Conservation (phyloP, 805 yeast species). For the Hyphopichia homilentoma region DNA sequence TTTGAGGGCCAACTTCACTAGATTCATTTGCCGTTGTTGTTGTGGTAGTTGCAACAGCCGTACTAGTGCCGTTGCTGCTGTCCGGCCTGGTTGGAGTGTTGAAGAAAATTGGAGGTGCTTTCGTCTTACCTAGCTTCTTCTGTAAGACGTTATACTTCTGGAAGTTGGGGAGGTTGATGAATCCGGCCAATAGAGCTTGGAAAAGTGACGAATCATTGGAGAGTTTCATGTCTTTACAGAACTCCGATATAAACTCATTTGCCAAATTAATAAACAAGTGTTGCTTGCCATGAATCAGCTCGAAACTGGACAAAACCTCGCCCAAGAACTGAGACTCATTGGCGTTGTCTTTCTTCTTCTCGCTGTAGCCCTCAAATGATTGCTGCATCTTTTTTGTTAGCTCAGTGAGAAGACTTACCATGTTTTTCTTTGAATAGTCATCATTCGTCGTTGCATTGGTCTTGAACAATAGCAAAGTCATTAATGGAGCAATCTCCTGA, state of each 20-base stretch:
- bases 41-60: not conserved
- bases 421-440: conserved; percentile 14
- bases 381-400: conserved; percentile 21
- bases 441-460: conserved; percentile 5
- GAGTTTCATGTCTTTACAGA: conserved; percentile 32
- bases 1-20: not conserved
- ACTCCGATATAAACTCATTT: conserved; percentile 37
- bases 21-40: too few relatives aligned
- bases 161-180: conserved; percentile 39
- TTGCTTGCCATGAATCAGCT: conserved; percentile 22
- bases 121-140: conserved; percentile 20
- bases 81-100: not conserved
- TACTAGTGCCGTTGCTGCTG: not conserved
- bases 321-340: conserved; percentile 26
- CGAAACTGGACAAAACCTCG: conserved; percentile 28
- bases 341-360: conserved; percentile 11
- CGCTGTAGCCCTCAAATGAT: conserved; percentile 13
- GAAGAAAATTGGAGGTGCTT: not conserved
- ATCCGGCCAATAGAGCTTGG: conserved; percentile 38
- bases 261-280: conserved; percentile 33
- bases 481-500: conserved; percentile 31
- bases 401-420: conserved; percentile 15
- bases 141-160: conserved; percentile 39
- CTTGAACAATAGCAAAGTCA: conserved; percentile 26
- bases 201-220: conserved; percentile 40